Conservation (phyloP, 805 yeast species). For the Candida montana region DNA sequence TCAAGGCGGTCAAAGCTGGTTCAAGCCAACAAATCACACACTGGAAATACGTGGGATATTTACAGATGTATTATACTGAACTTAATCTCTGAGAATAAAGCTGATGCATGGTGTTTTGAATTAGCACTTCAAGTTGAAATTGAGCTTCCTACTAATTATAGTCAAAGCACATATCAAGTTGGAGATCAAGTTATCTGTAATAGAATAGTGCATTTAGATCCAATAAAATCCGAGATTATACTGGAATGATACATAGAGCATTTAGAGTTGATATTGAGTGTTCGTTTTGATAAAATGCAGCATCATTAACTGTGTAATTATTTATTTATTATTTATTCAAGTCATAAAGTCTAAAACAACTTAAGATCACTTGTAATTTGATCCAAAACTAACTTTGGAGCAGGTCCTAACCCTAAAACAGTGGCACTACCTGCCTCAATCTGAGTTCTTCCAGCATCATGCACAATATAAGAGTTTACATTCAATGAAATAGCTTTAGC, state of each 20-base stretch:
- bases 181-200: slow-evolving; percentile 14
- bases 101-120: slow-evolving; percentile 12
- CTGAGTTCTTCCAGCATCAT: slow-evolving; percentile 97
- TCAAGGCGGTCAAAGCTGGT: slow-evolving; percentile 1
- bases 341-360: slow-evolving; percentile 45
- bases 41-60: slow-evolving; percentile 5
- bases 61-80: slow-evolving; percentile 11
- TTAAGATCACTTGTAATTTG: slow-evolving; percentile 76
- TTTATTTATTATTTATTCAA: neutral
- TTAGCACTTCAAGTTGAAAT: slow-evolving; percentile 10
- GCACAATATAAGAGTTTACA: slow-evolving; percentile 73
- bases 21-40: neutral
- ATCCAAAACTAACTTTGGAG: slow-evolving; percentile 77
- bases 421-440: slow-evolving; percentile 95
- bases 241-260: no score
- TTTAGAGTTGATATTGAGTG: no score
- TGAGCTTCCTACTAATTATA: neutral
- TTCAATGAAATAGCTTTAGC: slow-evolving; percentile 79
- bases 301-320: neutral
- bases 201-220: slow-evolving; percentile 4
- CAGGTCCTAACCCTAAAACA: slow-evolving; percentile 96
- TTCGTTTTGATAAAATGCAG: no score
- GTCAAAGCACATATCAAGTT: slow-evolving; percentile 3
- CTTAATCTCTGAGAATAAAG: slow-evolving; percentile 1
- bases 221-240: slow-evolving; percentile 4